These are phyloP conservation scores for Artemisia argyi DNA, from an alignment of 129 eudicot species.

Conservation along the genomic window DNA sequence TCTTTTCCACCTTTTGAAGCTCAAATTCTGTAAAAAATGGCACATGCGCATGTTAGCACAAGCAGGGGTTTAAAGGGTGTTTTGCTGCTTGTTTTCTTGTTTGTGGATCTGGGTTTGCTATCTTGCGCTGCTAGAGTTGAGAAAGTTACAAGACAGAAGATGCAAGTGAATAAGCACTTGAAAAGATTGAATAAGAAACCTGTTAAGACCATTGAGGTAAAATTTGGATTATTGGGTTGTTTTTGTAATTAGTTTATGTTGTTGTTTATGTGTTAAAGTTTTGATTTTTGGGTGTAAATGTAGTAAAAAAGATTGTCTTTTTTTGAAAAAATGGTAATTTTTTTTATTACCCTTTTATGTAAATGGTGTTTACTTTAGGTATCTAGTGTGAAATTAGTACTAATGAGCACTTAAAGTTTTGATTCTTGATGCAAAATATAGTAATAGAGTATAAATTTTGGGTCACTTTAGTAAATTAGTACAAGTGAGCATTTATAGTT, in stretches of 20 bases:
- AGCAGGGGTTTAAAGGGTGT: slow-evolving; percentile 26
- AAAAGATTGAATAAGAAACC: slow-evolving; percentile 82
- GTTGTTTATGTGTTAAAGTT: too few relatives aligned
- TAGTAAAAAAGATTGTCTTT: too few relatives aligned
- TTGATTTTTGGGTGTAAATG: too few relatives aligned
- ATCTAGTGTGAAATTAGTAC: too few relatives aligned
- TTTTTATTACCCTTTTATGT: too few relatives aligned
- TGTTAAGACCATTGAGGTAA: slow-evolving; percentile 77
- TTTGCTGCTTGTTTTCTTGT: slow-evolving; percentile 37
- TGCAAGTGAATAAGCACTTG: slow-evolving; percentile 80
- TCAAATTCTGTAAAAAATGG: slow-evolving; percentile 32
- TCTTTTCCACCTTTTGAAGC: slow-evolving; percentile 12
- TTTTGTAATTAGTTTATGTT: background rate
- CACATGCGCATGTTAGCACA: slow-evolving; percentile 43
- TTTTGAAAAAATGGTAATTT: too few relatives aligned
- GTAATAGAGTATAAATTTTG: background rate
- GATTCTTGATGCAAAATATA: slow-evolving; percentile 14
- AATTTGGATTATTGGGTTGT: background rate
- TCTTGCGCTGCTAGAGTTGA: slow-evolving; percentile 53
- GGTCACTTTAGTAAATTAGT: too few relatives aligned
- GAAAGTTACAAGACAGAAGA: slow-evolving; percentile 62
- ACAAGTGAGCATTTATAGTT: too few relatives aligned
- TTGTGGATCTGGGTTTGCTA: slow-evolving; percentile 45
- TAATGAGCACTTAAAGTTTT: background rate
- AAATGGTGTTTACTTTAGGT: too few relatives aligned